A percentile compares a stretch with the other conserved stretches of the same genome.
Conservation (phyloP, 345 rosid species). For the Salix caprea region DNA sequence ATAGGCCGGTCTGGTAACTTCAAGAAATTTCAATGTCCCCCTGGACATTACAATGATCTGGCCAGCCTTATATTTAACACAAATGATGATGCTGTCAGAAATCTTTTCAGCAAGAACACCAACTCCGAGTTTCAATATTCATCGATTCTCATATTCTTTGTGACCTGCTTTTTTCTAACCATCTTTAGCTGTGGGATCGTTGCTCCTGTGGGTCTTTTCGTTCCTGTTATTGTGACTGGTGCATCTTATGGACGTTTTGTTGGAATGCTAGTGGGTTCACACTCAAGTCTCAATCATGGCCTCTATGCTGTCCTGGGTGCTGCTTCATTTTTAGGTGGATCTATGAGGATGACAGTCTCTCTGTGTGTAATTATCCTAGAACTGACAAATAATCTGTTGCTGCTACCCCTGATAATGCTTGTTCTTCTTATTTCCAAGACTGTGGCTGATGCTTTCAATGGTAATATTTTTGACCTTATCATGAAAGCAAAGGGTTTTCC, state of each 20-base stretch:
- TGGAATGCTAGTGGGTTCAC: constrained; percentile 65
- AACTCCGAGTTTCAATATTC: constrained; percentile 67
- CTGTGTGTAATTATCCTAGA: constrained; percentile 81
- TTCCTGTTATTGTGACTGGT: constrained; percentile 85
- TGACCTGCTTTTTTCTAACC: constrained; percentile 71
- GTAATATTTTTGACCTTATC: constrained; percentile 74
- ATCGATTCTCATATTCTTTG: constrained; percentile 60
- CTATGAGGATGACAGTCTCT: constrained; percentile 96
- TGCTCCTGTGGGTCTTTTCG: constrained; percentile 83
- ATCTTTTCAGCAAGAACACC: constrained; percentile 86
- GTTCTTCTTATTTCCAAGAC: constrained; percentile 91
- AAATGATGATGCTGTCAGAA: constrained; percentile 81
- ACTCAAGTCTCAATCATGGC: constrained; percentile 64
- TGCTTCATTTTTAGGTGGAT: constrained; percentile 85
- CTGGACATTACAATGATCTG: constrained; percentile 79
- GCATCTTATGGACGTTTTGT: constrained; percentile 83
- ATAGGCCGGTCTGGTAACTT: constrained; percentile 91
- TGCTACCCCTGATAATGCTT: constrained; percentile 89
- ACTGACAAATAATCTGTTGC: constrained; percentile 75
- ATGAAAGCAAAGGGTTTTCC: constrained; percentile 94
- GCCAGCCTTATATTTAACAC: constrained; percentile 97
- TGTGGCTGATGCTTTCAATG: constrained; percentile 82
- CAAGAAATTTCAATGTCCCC: constrained; percentile 81
- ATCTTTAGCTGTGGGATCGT: constrained; percentile 81
- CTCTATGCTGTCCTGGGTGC: constrained; percentile 92